Conservation (phyloP, 1,284 basidiomycete species). For the Malassezia restricta region DNA sequence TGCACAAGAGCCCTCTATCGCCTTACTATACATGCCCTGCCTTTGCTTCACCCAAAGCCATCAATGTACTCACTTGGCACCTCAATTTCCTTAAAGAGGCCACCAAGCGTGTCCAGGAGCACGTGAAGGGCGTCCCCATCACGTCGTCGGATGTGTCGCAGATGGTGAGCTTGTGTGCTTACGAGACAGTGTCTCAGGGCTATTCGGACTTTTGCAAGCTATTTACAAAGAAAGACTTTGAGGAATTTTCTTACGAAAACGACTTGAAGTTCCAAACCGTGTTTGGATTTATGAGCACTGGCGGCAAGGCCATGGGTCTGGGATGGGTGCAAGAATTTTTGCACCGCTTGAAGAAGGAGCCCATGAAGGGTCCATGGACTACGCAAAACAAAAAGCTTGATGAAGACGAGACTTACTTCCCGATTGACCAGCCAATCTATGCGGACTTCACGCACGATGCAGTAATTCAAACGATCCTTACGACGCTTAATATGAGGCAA, state of each 20-base stretch:
- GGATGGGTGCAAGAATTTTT: conserved; percentile 56
- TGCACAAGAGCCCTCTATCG: conserved; percentile 57
- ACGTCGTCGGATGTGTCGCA: conserved; percentile 34
- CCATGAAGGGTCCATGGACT: conserved; percentile 20
- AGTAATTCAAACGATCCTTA: conserved; percentile 28
- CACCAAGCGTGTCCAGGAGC: conserved; percentile 25
- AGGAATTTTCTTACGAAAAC: conserved; percentile 62
- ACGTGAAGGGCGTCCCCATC: conserved; percentile 47
- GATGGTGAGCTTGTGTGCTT: conserved; percentile 46
- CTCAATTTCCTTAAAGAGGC: conserved; percentile 3
- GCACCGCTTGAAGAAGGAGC: conserved; percentile 22
- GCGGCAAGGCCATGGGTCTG: conserved; percentile 66
- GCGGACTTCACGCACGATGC: conserved; percentile 38
- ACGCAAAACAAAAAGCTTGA: conserved; percentile 33
- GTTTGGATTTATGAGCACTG: conserved; percentile 68
- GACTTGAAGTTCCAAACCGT: conserved; percentile 45
- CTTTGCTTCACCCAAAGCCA: conserved; percentile 51
- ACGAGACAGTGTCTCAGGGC: conserved; percentile 32
- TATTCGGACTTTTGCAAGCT: conserved; percentile 60
- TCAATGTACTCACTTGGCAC: conserved; percentile 13
- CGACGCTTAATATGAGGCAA: conserved; percentile 37
- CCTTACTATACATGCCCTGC: conserved; percentile 57
- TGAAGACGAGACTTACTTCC: conserved; percentile 25
- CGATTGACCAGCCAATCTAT: conserved; percentile 33
- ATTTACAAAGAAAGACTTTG: conserved; percentile 77